Evolutionary conservation across 202 grass and related monocot species (phyloP).

Genomic region (Setaria italica): DNA sequence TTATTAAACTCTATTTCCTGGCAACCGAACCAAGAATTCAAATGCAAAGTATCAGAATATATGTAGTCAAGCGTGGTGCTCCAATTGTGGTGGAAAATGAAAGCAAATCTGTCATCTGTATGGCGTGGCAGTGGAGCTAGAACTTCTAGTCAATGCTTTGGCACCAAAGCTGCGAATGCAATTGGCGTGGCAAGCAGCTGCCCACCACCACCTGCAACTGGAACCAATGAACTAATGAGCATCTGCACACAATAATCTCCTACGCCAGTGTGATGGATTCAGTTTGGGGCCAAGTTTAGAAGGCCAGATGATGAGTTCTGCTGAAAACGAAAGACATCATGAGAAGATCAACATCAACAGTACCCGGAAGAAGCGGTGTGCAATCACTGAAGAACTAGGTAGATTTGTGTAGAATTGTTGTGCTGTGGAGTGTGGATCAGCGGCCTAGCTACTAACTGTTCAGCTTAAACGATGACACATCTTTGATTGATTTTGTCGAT

Average conservation of each 20-base stretch:
- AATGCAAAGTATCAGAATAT: background rate
- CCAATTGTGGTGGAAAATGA: background rate
- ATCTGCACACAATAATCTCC: background rate
- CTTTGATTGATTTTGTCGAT: background rate
- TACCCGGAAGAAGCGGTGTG: background rate
- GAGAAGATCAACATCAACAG: background rate
- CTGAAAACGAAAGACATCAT: background rate
- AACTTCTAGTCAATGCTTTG: background rate
- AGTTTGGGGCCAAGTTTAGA: background rate
- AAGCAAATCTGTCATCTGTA: background rate
- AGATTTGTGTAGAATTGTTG: background rate
- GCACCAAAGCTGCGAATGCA: background rate
- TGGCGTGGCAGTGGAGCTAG: background rate
- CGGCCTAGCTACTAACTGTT: background rate
- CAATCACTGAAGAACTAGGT: background rate
- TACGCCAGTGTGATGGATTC: background rate
- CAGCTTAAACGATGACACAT: background rate
- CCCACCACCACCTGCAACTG: background rate
- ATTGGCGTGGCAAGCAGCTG: constrained; percentile 2
- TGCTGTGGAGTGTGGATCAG: background rate
- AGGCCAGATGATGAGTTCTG: background rate
- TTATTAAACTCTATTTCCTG: background rate
- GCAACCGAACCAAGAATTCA: background rate
- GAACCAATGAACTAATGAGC: background rate
- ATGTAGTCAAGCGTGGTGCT: background rate